phyloP scores from a whole-genome alignment of 176 grass and related monocot species.

The Phoenix roebelenii region DNA sequence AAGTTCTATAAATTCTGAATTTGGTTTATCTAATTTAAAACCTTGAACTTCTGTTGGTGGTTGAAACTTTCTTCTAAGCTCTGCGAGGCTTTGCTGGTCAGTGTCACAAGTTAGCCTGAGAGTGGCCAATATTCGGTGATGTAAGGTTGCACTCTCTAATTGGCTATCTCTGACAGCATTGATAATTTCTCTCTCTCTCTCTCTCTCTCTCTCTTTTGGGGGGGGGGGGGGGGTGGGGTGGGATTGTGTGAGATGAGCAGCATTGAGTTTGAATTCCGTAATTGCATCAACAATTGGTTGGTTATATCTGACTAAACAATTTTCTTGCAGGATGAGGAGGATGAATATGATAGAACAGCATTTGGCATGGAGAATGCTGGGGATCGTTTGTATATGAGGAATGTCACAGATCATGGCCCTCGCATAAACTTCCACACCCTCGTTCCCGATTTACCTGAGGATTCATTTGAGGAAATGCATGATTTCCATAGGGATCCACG shows the following conservation, averaged over 20 bases:
- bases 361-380: constrained; percentile 39
- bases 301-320: neutral
- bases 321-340: constrained; percentile 79
- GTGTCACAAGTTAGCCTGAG: too few species aligned
- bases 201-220: neutral
- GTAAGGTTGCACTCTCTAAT: too few species aligned
- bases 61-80: too few species aligned
- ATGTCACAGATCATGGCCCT: constrained; percentile 67
- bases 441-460: constrained; percentile 70
- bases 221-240: accelerated
- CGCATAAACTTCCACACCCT: constrained; percentile 72
- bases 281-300: neutral
- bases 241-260: neutral
- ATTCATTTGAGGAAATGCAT: constrained; percentile 29
- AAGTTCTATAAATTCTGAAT: too few species aligned
- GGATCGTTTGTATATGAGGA: constrained; percentile 84
- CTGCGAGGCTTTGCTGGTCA: too few species aligned
- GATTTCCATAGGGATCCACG: constrained; percentile 49
- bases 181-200: neutral
- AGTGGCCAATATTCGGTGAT: too few species aligned
- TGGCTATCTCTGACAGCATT: too few species aligned
- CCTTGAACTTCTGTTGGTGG: too few species aligned
- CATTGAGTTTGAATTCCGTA: neutral
- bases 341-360: constrained; percentile 78
- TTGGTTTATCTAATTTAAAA: too few species aligned